Evolutionary conservation across 2,329 filamentous ascomycete genomes (phyloP), one percentile per base, ranked within the genome.

Genomic region (Trematosphaeria pertusa): DNA sequence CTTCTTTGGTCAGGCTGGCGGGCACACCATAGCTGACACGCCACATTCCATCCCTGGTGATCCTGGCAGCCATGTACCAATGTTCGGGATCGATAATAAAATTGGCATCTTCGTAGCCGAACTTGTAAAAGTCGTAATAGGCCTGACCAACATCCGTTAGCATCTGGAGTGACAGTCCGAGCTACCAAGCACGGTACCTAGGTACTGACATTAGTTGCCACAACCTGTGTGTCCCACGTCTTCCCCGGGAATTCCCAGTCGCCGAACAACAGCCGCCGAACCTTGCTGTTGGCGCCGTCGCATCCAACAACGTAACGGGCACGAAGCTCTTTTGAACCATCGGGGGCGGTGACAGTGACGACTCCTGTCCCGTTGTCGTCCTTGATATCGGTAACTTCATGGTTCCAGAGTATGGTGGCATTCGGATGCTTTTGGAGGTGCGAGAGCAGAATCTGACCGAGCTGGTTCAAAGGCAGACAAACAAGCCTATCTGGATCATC

Each of bases 261-360:
- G 3, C 56, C 54, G 41, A 58, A 60, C 5, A 60, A 30, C 0
- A 21, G 30, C 10, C 50, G 24, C 1, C 56, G 43, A 14, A 88
- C 85, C 55, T 81, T 81, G 21, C 84, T 87, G 56, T 87, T 82
- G 1, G 86, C 86, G 8, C 86, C 86, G 58, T 89, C 86, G 53
- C 85, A 88, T 51, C 86, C 86, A 38, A 88, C 77, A 4, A 89
- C 73, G 53, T 86, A 88, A n/a, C n/a, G n/a, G n/a, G n/a, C n/a
- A n/a, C n/a, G n/a, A n/a, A n/a, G n/a, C n/a, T n/a, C n/a, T n/a
- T n/a, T n/a, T n/a, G n/a, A n/a, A n/a, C n/a, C n/a, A n/a, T n/a
- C n/a, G n/a, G n/a, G n/a, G n/a, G n/a, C n/a, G n/a, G n/a, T n/a
- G n/a, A n/a, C n/a, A n/a, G n/a, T n/a, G n/a, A n/a, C n/a, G n/a